Evolutionary conservation across 305 asterid genomes (phyloP).

Genomic region (Petunia hybrid): DNA sequence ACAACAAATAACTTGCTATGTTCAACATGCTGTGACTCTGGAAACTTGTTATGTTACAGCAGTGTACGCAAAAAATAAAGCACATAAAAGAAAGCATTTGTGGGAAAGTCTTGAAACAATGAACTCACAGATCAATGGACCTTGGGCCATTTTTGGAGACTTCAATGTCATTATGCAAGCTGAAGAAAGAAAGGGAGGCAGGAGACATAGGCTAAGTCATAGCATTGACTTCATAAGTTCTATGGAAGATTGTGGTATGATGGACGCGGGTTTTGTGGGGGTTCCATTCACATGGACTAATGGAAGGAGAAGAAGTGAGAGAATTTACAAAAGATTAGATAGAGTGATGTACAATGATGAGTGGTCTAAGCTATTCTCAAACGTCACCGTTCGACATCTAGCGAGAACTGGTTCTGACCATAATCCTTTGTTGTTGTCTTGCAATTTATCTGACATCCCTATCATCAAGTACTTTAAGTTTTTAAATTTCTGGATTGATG

Average conservation of each 20-base stretch:
- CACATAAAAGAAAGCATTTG: neutral
- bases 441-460: neutral
- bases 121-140: neutral
- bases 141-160: neutral
- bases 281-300: neutral
- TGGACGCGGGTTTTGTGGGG: neutral
- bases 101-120: neutral
- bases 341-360: neutral
- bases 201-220: neutral
- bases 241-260: neutral
- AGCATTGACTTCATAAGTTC: neutral
- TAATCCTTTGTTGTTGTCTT: neutral
- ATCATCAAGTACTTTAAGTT: neutral
- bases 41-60: neutral
- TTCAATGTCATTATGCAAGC: neutral
- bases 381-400: neutral
- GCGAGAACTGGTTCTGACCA: neutral
- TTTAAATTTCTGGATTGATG: neutral
- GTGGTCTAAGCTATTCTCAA: neutral
- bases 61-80: neutral
- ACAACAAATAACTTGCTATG: too few relatives aligned
- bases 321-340: neutral
- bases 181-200: neutral
- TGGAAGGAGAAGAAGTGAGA: neutral
- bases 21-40: too few relatives aligned